Conservation (phyloP, 495 filamentous ascomycete genomes). For the Aspergillus nanangensis region DNA sequence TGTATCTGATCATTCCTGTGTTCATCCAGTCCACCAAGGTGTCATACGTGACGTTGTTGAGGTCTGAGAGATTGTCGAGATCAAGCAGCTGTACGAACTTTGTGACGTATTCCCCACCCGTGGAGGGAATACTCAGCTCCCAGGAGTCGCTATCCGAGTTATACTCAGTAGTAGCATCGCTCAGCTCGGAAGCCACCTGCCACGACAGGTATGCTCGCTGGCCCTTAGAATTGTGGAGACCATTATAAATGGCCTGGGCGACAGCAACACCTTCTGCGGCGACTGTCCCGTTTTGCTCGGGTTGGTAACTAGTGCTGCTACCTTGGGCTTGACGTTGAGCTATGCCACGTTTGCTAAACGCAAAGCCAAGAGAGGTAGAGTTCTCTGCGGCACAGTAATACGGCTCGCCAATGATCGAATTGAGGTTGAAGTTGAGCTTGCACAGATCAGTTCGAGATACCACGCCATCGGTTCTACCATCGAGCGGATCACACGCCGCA, state of each 20-base stretch:
- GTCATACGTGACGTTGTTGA: slow-evolving; percentile 45
- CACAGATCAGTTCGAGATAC: slow-evolving; percentile 49
- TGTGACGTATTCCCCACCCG: slow-evolving; percentile 22
- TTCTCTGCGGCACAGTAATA: slow-evolving; percentile 46
- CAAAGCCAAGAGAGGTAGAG: slow-evolving; percentile 29
- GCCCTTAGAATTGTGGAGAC: slow-evolving; percentile 26
- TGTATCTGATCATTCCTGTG: slow-evolving; percentile 21
- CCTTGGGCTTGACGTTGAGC: slow-evolving; percentile 26
- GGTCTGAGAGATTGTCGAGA: slow-evolving; percentile 20
- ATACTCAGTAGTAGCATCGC: slow-evolving; percentile 22
- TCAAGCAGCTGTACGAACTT: slow-evolving; percentile 22
- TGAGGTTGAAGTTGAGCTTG: slow-evolving; percentile 40
- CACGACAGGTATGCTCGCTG: slow-evolving; percentile 31
- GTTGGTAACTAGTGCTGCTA: slow-evolving; percentile 24
- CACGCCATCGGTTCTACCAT: slow-evolving; percentile 50
- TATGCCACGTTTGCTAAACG: too few relatives aligned
- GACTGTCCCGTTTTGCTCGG: slow-evolving; percentile 28
- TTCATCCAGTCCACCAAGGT: slow-evolving; percentile 45
- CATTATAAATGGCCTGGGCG: slow-evolving; percentile 28
- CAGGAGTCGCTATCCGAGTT: slow-evolving; percentile 15
- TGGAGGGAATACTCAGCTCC: slow-evolving; percentile 19
- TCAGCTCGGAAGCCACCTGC: slow-evolving; percentile 24
- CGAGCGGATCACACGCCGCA: slow-evolving; percentile 46
- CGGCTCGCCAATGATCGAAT: slow-evolving; percentile 37
- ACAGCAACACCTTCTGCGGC: slow-evolving; percentile 23